Evolutionary conservation across 225 moss, liverwort and hornwort genomes (phyloP).

Genomic region (Climacium dendroides): DNA sequence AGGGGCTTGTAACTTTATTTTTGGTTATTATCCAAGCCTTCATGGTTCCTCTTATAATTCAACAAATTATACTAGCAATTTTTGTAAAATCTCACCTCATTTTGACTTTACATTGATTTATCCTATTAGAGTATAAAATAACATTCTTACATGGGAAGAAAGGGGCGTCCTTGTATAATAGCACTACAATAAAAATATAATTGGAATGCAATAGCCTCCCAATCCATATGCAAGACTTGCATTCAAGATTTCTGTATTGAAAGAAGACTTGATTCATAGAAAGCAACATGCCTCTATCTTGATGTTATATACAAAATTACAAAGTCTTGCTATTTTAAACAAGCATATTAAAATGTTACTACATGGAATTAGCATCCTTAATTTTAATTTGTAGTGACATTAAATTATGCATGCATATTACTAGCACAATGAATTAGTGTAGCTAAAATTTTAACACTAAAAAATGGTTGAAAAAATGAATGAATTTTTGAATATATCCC

Average conservation of each 20-base stretch:
- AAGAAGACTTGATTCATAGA: not conserved
- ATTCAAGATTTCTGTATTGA: not conserved
- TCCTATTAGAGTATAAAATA: not conserved
- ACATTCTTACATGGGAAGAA: not conserved
- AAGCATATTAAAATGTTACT: too few relatives aligned
- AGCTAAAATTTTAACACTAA: not conserved
- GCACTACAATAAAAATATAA: not conserved
- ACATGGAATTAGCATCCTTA: not conserved
- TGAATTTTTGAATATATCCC: not conserved
- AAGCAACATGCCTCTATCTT: rapidly evolving
- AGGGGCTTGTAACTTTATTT: too few relatives aligned
- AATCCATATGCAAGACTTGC: not conserved
- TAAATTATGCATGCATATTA: not conserved
- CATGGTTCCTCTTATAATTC: not conserved
- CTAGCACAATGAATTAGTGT: not conserved
- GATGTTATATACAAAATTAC: not conserved
- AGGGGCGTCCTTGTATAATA: not conserved
- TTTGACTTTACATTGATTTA: not conserved
- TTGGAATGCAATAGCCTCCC: not conserved
- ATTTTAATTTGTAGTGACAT: not conserved
- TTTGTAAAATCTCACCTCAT: not conserved
- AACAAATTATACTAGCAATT: not conserved
- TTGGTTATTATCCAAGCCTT: not conserved
- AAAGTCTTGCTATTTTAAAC: not conserved
- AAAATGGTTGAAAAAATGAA: not conserved